phyloP scores from a whole-genome alignment of 352 stramenopile species.

The Phytopythium vexans region DNA sequence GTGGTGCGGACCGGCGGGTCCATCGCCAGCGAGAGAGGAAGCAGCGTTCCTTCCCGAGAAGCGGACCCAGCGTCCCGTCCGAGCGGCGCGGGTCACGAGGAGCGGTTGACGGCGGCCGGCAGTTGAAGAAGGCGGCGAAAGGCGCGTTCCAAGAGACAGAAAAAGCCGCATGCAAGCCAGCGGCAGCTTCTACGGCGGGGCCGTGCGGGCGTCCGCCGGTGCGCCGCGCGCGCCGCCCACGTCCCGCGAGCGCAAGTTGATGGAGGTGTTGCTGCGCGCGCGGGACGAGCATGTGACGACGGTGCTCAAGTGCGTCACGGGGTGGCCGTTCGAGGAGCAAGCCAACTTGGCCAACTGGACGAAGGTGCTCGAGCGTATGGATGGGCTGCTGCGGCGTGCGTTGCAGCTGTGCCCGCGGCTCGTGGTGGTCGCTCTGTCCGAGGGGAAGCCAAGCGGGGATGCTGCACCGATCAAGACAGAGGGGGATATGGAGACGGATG shows the following conservation, averaged over 20 bases:
- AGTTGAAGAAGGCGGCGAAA: too few species aligned
- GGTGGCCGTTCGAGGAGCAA: slow-evolving; percentile 80
- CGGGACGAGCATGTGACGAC: slow-evolving; percentile 39
- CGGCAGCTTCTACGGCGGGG: slow-evolving; percentile 11
- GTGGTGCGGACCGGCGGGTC: too few species aligned
- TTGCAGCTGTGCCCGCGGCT: slow-evolving; percentile 38
- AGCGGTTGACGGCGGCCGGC: too few species aligned
- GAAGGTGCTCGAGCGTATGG: slow-evolving; percentile 51
- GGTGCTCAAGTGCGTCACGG: slow-evolving; percentile 63
- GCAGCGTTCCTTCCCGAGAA: neutral
- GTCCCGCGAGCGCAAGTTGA: slow-evolving; percentile 51
- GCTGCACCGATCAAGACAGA: neutral
- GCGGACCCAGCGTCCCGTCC: too few species aligned
- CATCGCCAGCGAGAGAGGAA: neutral
- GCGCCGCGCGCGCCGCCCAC: slow-evolving; percentile 35
- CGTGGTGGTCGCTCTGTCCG: slow-evolving; percentile 25
- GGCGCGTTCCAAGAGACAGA: neutral
- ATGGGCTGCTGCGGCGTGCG: slow-evolving; percentile 40
- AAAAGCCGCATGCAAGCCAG: slow-evolving; percentile 15
- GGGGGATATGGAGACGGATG: slow-evolving; percentile 12
- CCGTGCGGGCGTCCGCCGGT: neutral
- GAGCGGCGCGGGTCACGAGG: too few species aligned
- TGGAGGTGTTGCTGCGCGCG: slow-evolving; percentile 57
- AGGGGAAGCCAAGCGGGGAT: neutral
- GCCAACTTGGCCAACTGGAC: slow-evolving; percentile 73